Base-by-base conservation (phyloP, 176 grass and related monocot genomes). In the Tillandsia fasciculata region DNA sequence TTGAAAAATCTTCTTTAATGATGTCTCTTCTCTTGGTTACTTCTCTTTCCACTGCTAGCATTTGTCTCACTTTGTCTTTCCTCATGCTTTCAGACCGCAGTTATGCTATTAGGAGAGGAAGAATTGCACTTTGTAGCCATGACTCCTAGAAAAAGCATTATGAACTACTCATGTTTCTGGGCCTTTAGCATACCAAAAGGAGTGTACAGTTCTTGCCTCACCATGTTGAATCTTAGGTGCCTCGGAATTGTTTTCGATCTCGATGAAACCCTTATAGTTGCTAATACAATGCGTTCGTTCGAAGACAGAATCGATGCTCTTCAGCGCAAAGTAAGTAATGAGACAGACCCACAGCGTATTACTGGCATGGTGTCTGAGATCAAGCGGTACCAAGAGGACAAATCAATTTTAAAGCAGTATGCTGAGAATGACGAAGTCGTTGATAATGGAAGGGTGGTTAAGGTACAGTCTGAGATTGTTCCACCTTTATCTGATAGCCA, bases 61-160 rank as follows among this genome's bases (percentile, higher is more conserved):
- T 67, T 67, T 11, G 6, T 72, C 15, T 11, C 24, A 64, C 9
- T 47, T 73, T 84, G 70, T 61, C 48, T 11, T 64, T 81, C 10
- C 29, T 84, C 72, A 13, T 77, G 54, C 52, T 77, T 79, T 63
- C 87, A 99, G 94, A 99, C 89, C 69, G 94, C 94, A 72, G 87
- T 99, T 74, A 82, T 93, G 74, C 70, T 80, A 15, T 70, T 90
- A 52, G 89, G 79, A 73, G 89, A 84, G 52, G 94, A 77, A 85
- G 94, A 99, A 81, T 71, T 99, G 74, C 94, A 99, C 84, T 87
- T 99, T 74, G 94, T 99, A 15, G 87, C 94, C 29, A 99, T 99
- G 94, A 90, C 70, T 61, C 88, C 94, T 9, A 79, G 72, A 68
- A 87, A 83, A 78, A 85, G 81, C 73, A 57, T 85, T 17, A 52